Conservation (phyloP, 306 rosid species). For the Alnus glutinosa region DNA sequence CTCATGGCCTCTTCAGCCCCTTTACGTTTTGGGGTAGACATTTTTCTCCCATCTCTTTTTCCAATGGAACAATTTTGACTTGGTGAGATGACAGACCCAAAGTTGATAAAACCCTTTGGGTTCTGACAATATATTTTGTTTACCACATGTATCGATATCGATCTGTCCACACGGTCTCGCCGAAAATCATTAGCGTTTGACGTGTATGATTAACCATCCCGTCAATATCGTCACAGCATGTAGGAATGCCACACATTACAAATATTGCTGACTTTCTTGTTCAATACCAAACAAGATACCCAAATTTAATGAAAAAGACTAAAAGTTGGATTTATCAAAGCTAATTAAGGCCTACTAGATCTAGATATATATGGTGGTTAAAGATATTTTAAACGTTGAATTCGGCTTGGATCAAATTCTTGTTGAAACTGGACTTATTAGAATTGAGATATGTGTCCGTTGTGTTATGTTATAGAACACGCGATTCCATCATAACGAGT, state of each 20-base stretch:
- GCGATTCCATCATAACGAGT: too few species aligned
- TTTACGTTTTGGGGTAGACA: constrained; percentile 38
- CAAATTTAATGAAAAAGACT: constrained; percentile 18
- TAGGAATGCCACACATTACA: constrained; percentile 14
- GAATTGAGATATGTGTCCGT: too few species aligned
- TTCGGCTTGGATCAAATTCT: too few species aligned
- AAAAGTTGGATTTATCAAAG: constrained; percentile 7
- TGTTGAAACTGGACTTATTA: too few species aligned
- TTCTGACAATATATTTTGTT: constrained; percentile 29
- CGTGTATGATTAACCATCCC: not conserved
- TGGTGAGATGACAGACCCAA: constrained; percentile 32
- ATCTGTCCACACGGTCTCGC: constrained; percentile 26
- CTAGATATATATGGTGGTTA: too few species aligned
- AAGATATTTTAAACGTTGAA: too few species aligned
- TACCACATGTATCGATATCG: constrained; percentile 30
- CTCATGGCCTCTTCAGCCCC: constrained; percentile 22
- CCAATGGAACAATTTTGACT: constrained; percentile 50
- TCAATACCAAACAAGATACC: constrained; percentile 6
- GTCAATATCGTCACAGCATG: not conserved
- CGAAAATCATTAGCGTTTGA: constrained; percentile 35
- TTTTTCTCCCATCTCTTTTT: not conserved
- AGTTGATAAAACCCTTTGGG: constrained; percentile 23
- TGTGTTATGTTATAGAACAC: too few species aligned
- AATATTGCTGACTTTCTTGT: not conserved
- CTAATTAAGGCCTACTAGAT: not conserved